Evolutionary conservation across 2,329 filamentous ascomycete genomes (phyloP), one percentile per base, ranked within the genome.

Genomic region (Rosellinia necatrix): DNA sequence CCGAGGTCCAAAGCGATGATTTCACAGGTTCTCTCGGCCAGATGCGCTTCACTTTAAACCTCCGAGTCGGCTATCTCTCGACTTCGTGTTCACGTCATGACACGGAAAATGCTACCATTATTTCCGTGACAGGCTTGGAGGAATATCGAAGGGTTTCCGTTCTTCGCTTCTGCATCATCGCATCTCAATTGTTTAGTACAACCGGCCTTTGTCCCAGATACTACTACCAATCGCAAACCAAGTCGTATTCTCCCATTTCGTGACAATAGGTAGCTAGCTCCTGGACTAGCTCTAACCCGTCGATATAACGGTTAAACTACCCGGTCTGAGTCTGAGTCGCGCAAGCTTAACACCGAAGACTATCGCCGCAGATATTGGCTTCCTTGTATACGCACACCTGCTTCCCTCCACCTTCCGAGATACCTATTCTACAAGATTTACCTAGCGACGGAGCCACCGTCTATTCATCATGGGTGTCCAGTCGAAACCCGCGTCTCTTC

Each of bases 401-500:
- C 44, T 30, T 41, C 38, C 29, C 30, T 42, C n/a, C 42, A 22
- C 10, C 30, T 44, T 25, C 30, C 32, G 43, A 24, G 17, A 49
- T 47, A 48, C 21, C 32, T 43, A 13, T 49, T 46, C 42, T 38
- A 22, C 48, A 21, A 8, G n/a, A 32, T 38, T 29, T 47, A 17
- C 21, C 32, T n/a, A 21, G 9, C 37, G 44, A 43, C 38, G 30
- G 22, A 37, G 24, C n/a, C 22, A 34, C 55, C 53, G 41, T 50
- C 35, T n/a, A n/a, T n/a, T n/a, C 4, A 56, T 44, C 57, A 84
- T 85, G 82, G 74, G 76, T 55, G 78, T 71, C 49, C 81, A 81
- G 67, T 85, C 82, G 34, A 93, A 92, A 74, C 81, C 85, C 61
- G 79, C 79, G 49, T 79, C 79, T 64, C 84, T 97, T 57, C 92